These are phyloP conservation scores for Diaporthe amygdali DNA, from an alignment of 2,329 filamentous ascomycete genomes.

Conservation along the genomic window DNA sequence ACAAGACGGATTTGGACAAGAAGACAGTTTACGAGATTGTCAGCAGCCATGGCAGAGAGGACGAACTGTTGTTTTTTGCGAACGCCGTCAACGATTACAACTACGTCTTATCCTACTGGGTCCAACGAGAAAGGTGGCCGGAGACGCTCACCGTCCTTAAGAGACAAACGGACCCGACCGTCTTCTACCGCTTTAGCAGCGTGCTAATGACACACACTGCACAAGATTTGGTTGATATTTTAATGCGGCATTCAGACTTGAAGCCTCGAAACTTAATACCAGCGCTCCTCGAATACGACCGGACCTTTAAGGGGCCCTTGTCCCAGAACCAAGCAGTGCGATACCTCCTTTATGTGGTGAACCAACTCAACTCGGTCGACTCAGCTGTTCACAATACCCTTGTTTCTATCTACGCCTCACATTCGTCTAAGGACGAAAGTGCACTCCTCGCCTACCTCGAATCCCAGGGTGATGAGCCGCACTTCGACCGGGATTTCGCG, in stretches of 20 bases:
- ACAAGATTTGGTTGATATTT: conserved; percentile 86
- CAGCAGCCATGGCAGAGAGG: conserved; percentile 91
- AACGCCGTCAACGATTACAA: conserved; percentile 89
- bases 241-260: conserved; percentile 89
- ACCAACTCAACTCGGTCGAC: conserved; percentile 78
- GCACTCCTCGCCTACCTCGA: conserved; percentile 88
- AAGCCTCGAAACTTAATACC: conserved; percentile 90
- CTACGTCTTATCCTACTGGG: conserved; percentile 96
- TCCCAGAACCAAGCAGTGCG: conserved; percentile 87
- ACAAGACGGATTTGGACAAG: conserved; percentile 86
- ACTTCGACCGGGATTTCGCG: conserved; percentile 95
- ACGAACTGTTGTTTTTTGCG: conserved; percentile 90
- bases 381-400: conserved; percentile 96
- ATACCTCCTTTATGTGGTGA: conserved; percentile 92
- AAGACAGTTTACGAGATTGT: conserved; percentile 96
- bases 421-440: conserved; percentile 81
- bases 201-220: conserved; percentile 93
- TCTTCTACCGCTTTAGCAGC: conserved; percentile 96
- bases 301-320: conserved; percentile 70
- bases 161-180: conserved; percentile 87
- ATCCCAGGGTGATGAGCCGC: conserved; percentile 83
- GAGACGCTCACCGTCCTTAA: conserved; percentile 89
- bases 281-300: conserved; percentile 92
- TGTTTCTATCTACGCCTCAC: conserved; percentile 92
- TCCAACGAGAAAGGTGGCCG: conserved; percentile 90